A percentile compares a stretch with the other conserved stretches of the same genome.
These are phyloP conservation scores for Mycena crocata DNA, from an alignment of 768 basidiomycete species.

Conservation along the genomic window DNA sequence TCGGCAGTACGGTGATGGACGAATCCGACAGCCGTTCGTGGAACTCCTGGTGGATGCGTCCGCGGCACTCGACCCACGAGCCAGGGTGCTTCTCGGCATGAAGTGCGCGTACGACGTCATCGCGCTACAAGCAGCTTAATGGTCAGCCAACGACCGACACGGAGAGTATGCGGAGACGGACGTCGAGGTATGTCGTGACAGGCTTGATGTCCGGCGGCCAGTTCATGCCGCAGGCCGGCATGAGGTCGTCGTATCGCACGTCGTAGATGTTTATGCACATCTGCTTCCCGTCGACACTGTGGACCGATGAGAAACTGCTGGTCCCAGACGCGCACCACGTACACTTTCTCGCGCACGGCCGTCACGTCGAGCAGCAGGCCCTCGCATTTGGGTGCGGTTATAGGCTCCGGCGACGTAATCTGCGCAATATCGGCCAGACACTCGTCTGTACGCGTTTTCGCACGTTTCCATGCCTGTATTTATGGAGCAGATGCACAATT, in stretches of 20 bases:
- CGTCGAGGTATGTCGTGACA: slow-evolving; percentile 83
- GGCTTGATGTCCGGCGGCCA: slow-evolving; percentile 92
- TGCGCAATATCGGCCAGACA: slow-evolving; percentile 64
- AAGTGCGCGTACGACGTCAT: slow-evolving; percentile 83
- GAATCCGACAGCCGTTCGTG: slow-evolving; percentile 67
- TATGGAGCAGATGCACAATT: slow-evolving; percentile 5
- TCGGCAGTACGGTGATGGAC: slow-evolving; percentile 80
- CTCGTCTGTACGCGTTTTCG: slow-evolving; percentile 65
- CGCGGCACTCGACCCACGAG: slow-evolving; percentile 89
- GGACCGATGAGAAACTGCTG: slow-evolving; percentile 1
- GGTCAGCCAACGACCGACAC: neutral
- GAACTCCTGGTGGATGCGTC: slow-evolving; percentile 74
- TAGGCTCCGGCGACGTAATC: slow-evolving; percentile 64
- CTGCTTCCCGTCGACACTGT: slow-evolving; percentile 72
- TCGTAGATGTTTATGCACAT: slow-evolving; percentile 97
- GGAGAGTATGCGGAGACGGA: slow-evolving; percentile 57
- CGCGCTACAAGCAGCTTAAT: slow-evolving; percentile 61
- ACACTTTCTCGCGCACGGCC: slow-evolving; percentile 55
- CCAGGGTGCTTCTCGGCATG: slow-evolving; percentile 84
- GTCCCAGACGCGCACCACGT: slow-evolving; percentile 28
- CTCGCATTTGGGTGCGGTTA: slow-evolving; percentile 70
- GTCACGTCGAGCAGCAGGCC: slow-evolving; percentile 61
- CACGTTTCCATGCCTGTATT: slow-evolving; percentile 68
- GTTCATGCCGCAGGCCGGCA: slow-evolving; percentile 95
- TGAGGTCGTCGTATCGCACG: slow-evolving; percentile 86